A percentile compares a stretch with the other conserved stretches of the same genome.
Evolutionary conservation across 2,329 filamentous ascomycete genomes (phyloP).

Genomic region (Arachnomyces sp.): DNA sequence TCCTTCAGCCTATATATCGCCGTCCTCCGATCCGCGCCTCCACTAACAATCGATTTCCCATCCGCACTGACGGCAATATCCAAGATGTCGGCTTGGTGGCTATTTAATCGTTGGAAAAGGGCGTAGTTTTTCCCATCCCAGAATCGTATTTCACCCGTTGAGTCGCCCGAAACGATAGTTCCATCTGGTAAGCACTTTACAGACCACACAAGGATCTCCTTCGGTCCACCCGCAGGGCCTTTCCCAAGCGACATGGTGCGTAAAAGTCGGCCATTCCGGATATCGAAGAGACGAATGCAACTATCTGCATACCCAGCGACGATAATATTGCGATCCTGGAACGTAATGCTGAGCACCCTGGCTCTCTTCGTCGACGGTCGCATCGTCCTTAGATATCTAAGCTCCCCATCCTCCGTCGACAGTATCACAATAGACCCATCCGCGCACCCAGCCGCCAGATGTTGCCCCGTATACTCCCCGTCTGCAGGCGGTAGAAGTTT

Average conservation of each 20-base stretch:
- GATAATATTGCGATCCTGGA: slow-evolving; percentile 73
- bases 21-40: slow-evolving; percentile 84
- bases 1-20: slow-evolving; percentile 64
- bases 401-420: slow-evolving; percentile 74
- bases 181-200: slow-evolving; percentile 81
- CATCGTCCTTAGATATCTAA: slow-evolving; percentile 71
- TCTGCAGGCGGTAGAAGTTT: slow-evolving; percentile 27
- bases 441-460: slow-evolving; percentile 80
- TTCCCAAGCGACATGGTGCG: slow-evolving; percentile 80
- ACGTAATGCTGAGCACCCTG: slow-evolving; percentile 83
- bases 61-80: slow-evolving; percentile 77
- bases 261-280: slow-evolving; percentile 66
- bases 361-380: slow-evolving; percentile 75
- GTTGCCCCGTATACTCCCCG: slow-evolving; percentile 43
- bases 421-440: slow-evolving; percentile 85
- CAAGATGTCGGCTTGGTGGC: slow-evolving; percentile 83
- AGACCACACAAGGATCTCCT: slow-evolving; percentile 86
- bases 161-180: slow-evolving; percentile 90
- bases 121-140: slow-evolving; percentile 93
- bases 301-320: slow-evolving; percentile 95
- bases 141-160: slow-evolving; percentile 83
- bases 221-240: slow-evolving; percentile 66
- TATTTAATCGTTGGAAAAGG: slow-evolving; percentile 74
- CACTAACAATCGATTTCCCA: slow-evolving; percentile 75
- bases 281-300: slow-evolving; percentile 85